These are phyloP conservation scores for Phellinidium pouzarii DNA, from an alignment of 1,284 basidiomycete genomes.

Conservation along the genomic window DNA sequence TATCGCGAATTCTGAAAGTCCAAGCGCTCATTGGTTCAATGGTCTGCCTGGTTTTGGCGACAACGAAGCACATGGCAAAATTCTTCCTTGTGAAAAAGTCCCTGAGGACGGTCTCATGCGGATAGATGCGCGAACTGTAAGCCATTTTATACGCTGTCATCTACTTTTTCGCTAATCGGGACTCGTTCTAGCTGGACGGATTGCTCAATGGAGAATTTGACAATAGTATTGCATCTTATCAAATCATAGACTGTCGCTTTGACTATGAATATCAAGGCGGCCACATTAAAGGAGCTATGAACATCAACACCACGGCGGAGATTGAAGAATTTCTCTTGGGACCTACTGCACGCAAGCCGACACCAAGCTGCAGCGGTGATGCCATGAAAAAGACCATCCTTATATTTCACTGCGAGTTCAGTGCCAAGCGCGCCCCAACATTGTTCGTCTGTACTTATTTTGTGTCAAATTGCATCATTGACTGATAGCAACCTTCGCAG, in stretches of 20 bases:
- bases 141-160: conserved; percentile 24
- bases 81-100: conserved; percentile 89
- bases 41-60: conserved; percentile 82
- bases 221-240: conserved; percentile 57
- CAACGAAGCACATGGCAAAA: conserved; percentile 87
- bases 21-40: conserved; percentile 47
- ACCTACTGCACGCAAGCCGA: conserved; percentile 50
- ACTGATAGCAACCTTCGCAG: conserved; percentile 33
- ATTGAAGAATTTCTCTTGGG: conserved; percentile 80
- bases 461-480: not conserved
- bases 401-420: conserved; percentile 98
- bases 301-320: conserved; percentile 78
- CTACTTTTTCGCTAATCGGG: not conserved
- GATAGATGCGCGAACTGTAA: conserved; percentile 74
- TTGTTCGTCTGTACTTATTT: conserved; percentile 53
- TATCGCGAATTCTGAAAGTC: conserved; percentile 34
- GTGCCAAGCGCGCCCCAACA: conserved; percentile 89
- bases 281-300: conserved; percentile 88
- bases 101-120: conserved; percentile 94
- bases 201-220: conserved; percentile 71
- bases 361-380: conserved; percentile 79
- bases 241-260: conserved; percentile 95
- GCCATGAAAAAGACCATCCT: conserved; percentile 71
- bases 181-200: conserved; percentile 51
- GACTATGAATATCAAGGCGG: conserved; percentile 95